phyloP scores from a whole-genome alignment of 495 filamentous ascomycete species.

The Letharia columbiana region DNA sequence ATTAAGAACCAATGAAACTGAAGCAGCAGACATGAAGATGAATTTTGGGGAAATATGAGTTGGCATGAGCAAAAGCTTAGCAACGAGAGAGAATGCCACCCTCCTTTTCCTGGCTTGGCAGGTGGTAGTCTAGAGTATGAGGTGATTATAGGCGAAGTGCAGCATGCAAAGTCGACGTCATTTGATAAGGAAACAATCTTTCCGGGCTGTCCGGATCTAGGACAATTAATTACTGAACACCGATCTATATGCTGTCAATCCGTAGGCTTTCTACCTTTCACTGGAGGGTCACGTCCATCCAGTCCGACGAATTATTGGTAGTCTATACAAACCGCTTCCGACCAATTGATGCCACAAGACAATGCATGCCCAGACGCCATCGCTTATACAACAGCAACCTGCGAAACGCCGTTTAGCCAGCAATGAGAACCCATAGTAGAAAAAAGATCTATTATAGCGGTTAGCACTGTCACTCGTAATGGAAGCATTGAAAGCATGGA shows the following conservation, averaged over 20 bases:
- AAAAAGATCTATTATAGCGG: constrained; percentile 23
- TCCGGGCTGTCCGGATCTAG: neutral
- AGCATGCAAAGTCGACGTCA: neutral
- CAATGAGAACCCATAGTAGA: constrained; percentile 34
- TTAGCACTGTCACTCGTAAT: neutral
- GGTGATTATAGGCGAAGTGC: neutral
- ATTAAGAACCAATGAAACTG: too few relatives aligned
- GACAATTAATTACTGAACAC: neutral
- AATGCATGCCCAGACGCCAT: constrained; percentile 12
- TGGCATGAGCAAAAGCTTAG: too few relatives aligned
- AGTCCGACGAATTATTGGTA: neutral
- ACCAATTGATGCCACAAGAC: constrained; percentile 1
- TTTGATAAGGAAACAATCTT: neutral
- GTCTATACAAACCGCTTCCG: constrained; percentile 10
- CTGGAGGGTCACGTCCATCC: neutral
- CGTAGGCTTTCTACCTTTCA: neutral
- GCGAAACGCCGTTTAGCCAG: constrained; percentile 22
- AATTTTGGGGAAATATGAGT: too few relatives aligned
- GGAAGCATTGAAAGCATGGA: neutral
- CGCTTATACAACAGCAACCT: neutral
- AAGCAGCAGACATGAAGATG: too few relatives aligned
- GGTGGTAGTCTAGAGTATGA: neutral
- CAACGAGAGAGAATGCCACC: too few relatives aligned
- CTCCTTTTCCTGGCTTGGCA: too few relatives aligned
- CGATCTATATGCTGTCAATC: neutral